Base-by-base conservation (phyloP, 2,329 filamentous ascomycete genomes). In the Helotiales sp. region DNA sequence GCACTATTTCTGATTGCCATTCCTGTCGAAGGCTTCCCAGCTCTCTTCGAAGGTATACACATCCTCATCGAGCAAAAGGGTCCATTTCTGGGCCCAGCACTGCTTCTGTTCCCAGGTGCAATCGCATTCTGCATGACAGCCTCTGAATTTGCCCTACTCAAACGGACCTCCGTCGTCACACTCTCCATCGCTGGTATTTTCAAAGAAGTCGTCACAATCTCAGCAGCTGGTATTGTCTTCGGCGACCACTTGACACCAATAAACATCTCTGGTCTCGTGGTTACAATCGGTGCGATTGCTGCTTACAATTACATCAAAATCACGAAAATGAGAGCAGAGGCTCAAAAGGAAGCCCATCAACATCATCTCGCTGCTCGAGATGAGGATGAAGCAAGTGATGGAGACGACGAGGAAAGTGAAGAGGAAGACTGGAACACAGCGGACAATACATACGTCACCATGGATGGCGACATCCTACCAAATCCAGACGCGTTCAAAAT, bases 61-160 rank as follows among this genome's bases (percentile, higher is more conserved):
- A 74, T 74, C 8, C 81, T 99, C 1, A 78, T 82, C 40, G 79
- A 81, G 13, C 79, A 86, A 51, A 90, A 89, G 75, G 95, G 95
- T 17, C 66, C 77, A 6, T 58, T 88, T 4, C 76, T 86, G 36
- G 86, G 89, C 0, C 81, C 90, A 0, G 73, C 86, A 22, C 87
- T 98, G 57, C 79, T 99, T 6, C 75, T 99, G 2, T 97, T 97
- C 74, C 95, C 95, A 0, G 95, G 95, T 17, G 81, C 85, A 34
- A 88, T 99, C 52, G 95, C 95, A 1, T 99, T 99, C 72, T 83
- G 92, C 62, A 99, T 99, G 95, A 98, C 96, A 17, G 86, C 92
- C 0, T 93, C 91, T 54, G 95, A 99, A 75, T 99, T 98, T 72
- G 93, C 95, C 53, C 83, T 99, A 61, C 83, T 99, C 65, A 89